phyloP scores from a whole-genome alignment of 164 flowering plant genomes.

The Pachysandra terminalis region DNA sequence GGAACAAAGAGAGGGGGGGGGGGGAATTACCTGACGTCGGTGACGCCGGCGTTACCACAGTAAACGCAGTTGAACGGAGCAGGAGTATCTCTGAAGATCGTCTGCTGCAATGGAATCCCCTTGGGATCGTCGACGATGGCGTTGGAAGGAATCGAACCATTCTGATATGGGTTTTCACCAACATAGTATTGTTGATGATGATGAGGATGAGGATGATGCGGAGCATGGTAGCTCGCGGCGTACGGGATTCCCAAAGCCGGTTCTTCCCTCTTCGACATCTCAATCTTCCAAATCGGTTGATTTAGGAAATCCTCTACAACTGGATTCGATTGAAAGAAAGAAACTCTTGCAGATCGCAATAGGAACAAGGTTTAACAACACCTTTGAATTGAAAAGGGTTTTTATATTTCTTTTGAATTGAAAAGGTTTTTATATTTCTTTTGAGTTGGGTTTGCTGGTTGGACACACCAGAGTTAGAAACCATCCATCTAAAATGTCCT shows the following conservation, averaged over 20 bases:
- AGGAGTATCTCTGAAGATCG: conserved; percentile 81
- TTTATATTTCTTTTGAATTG: no score
- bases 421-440: no score
- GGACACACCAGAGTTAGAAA: no score
- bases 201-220: conserved; percentile 9
- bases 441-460: no score
- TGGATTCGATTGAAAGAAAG: no score
- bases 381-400: no score
- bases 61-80: conserved; percentile 75
- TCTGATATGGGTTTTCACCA: conserved; percentile 52
- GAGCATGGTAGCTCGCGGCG: conserved; percentile 18
- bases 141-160: conserved; percentile 70
- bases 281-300: no score
- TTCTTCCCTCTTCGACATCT: conserved; percentile 37
- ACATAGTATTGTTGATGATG: conserved; percentile 32
- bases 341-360: no score
- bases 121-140: conserved; percentile 73
- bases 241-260: conserved; percentile 67
- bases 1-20: no score
- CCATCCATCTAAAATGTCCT: no score
- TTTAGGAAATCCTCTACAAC: no score
- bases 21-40: conserved; percentile 52
- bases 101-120: conserved; percentile 81
- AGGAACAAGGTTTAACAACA: no score
- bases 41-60: conserved; percentile 60